These are phyloP conservation scores for Helianthus tuberosus DNA, from an alignment of 129 eudicot genomes.

Conservation along the genomic window DNA sequence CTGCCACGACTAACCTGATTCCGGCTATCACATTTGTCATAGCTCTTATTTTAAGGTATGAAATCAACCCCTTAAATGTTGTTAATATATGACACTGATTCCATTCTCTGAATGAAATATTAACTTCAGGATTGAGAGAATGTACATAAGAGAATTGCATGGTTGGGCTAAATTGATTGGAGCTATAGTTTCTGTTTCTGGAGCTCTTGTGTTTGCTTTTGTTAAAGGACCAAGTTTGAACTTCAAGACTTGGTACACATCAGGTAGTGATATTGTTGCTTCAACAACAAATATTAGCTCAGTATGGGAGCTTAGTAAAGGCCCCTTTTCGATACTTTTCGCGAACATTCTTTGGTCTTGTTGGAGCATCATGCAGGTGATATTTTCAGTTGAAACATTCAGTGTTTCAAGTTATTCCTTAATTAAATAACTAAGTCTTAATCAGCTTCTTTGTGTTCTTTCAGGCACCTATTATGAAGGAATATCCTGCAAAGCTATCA, in stretches of 20 bases:
- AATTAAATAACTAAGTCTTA: neutral
- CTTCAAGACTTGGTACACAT: constrained; percentile 31
- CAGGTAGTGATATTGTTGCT: constrained; percentile 2
- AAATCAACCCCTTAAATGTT: neutral
- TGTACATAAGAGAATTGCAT: constrained; percentile 39
- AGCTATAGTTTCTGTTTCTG: constrained; percentile 39
- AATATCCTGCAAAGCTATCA: constrained; percentile 59
- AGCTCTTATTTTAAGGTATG: constrained; percentile 59
- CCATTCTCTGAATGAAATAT: neutral
- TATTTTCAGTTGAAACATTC: neutral
- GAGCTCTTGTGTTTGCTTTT: constrained; percentile 56
- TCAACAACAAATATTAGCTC: constrained; percentile 24
- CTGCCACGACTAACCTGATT: constrained; percentile 66
- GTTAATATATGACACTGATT: neutral
- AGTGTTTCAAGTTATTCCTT: neutral
- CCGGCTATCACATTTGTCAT: constrained; percentile 72
- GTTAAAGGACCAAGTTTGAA: constrained; percentile 46
- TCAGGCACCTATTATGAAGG: constrained; percentile 57
- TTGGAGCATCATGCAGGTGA: constrained; percentile 74
- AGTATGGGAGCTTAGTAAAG: constrained; percentile 42
- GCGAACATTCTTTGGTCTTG: constrained; percentile 61
- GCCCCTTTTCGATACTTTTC: constrained; percentile 52
- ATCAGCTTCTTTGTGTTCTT: constrained; percentile 12
- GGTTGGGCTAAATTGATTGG: constrained; percentile 53
- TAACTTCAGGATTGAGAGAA: constrained; percentile 57